These are phyloP conservation scores for Hymenotorrendiella dingleyae DNA, from an alignment of 2,329 filamentous ascomycete genomes.

Conservation along the genomic window DNA sequence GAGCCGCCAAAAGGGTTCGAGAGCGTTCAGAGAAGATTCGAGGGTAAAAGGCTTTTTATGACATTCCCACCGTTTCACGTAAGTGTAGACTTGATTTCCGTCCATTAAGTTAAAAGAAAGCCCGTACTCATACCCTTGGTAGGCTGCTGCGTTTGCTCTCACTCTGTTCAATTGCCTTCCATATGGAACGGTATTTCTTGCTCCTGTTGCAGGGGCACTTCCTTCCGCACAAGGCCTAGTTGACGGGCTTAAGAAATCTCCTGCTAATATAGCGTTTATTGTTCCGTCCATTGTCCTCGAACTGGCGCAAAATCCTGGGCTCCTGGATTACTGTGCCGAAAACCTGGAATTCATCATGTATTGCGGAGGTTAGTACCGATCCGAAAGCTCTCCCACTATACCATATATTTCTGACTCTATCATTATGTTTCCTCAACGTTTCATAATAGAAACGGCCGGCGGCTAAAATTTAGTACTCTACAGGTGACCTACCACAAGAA, in stretches of 20 bases:
- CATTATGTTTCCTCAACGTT: no score
- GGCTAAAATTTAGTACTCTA: no score
- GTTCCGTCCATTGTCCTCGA: conserved; percentile 4
- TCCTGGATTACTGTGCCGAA: background rate
- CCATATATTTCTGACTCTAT: no score
- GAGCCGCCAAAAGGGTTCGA: conserved; percentile 32
- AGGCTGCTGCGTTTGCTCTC: no score
- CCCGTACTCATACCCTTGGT: no score
- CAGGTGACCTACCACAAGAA: conserved; percentile 6
- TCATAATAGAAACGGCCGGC: no score
- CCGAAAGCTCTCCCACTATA: no score
- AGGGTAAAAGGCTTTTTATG: conserved; percentile 1
- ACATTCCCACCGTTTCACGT: conserved; percentile 6
- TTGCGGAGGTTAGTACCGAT: no score
- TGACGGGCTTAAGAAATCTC: conserved; percentile 2
- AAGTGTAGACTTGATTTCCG: no score
- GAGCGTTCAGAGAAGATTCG: background rate
- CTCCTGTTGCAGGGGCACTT: background rate
- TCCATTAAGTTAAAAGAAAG: no score
- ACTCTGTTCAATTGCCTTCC: no score
- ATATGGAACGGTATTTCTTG: conserved; percentile 2
- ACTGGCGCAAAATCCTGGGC: background rate
- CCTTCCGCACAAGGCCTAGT: conserved; percentile 2
- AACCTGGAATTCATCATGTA: background rate
- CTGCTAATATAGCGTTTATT: conserved; percentile 1